These are phyloP conservation scores for Perilla frutescens DNA, from an alignment of 257 asterid genomes.

Conservation along the genomic window DNA sequence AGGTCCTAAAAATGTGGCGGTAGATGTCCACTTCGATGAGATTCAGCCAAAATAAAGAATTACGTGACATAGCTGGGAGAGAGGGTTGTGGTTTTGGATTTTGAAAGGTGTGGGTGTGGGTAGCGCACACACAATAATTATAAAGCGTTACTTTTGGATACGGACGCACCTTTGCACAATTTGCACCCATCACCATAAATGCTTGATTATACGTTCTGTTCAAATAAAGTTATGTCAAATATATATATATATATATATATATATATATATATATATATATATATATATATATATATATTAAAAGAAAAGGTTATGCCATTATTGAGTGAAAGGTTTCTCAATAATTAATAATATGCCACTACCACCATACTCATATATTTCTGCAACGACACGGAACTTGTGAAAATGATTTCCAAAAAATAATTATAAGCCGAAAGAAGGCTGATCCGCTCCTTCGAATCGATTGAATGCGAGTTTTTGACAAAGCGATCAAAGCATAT, in stretches of 20 bases:
- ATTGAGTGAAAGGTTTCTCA: slow-evolving; percentile 32
- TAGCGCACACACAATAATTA: slow-evolving; percentile 8
- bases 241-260: too few relatives aligned
- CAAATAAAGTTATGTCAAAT: background rate
- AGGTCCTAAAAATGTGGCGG: too few relatives aligned
- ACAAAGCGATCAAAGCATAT: background rate
- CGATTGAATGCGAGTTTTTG: background rate
- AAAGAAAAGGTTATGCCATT: slow-evolving; percentile 29
- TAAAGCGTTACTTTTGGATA: slow-evolving; percentile 16
- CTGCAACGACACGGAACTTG: slow-evolving; percentile 33
- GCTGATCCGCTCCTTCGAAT: background rate
- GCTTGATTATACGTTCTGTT: background rate
- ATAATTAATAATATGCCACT: slow-evolving; percentile 33
- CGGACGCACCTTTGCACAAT: slow-evolving; percentile 36
- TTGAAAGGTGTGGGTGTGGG: background rate
- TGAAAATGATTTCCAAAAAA: slow-evolving; percentile 1
- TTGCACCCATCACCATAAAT: slow-evolving; percentile 31
- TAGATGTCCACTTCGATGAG: too few relatives aligned
- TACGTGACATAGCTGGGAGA: too few relatives aligned
- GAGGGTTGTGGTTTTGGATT: too few relatives aligned
- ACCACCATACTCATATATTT: background rate
- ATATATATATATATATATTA: background rate
- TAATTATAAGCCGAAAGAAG: slow-evolving; percentile 1
- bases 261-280: background rate
- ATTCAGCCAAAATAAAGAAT: too few relatives aligned